Conservation (phyloP, 345 rosid species). For the Melastoma malabathricum region DNA sequence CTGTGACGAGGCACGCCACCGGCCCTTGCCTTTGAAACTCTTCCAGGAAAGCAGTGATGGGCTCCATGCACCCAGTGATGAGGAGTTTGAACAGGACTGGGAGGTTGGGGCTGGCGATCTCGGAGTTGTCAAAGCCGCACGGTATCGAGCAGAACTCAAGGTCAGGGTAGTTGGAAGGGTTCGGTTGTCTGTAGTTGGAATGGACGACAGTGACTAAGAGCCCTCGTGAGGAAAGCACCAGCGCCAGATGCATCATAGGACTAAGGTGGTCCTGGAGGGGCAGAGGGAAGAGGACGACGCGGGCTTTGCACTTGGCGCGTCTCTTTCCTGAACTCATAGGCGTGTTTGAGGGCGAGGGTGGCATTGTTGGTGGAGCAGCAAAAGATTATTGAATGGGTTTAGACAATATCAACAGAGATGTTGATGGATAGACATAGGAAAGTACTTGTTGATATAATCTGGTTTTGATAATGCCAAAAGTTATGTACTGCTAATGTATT, state of each 20-base stretch:
- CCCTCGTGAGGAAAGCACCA: conserved; percentile 35
- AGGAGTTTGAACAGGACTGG: too few relatives aligned
- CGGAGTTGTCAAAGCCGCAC: conserved; percentile 10
- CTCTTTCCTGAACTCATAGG: too few relatives aligned
- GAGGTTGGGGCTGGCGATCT: conserved; percentile 8
- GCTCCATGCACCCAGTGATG: too few relatives aligned
- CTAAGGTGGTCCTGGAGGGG: conserved; percentile 53
- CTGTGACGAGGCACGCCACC: conserved; percentile 35
- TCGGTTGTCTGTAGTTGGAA: conserved; percentile 34
- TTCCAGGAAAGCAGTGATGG: conserved; percentile 26
- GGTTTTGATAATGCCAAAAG: too few relatives aligned
- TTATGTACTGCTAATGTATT: too few relatives aligned
- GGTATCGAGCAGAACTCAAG: conserved; percentile 31
- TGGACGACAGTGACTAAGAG: conserved; percentile 43
- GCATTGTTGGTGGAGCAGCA: too few relatives aligned
- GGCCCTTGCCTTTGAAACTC: conserved; percentile 18
- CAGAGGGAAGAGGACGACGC: conserved; percentile 23
- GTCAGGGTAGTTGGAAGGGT: conserved; percentile 30
- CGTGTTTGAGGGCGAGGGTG: too few relatives aligned
- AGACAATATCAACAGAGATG: too few relatives aligned
- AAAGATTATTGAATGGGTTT: too few relatives aligned
- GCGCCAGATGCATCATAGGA: conserved; percentile 52
- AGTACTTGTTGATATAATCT: too few relatives aligned
- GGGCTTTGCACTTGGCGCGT: too few relatives aligned
- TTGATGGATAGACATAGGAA: too few relatives aligned